These are phyloP conservation scores for Mycena pura DNA, from an alignment of 768 basidiomycete species.

Conservation along the genomic window DNA sequence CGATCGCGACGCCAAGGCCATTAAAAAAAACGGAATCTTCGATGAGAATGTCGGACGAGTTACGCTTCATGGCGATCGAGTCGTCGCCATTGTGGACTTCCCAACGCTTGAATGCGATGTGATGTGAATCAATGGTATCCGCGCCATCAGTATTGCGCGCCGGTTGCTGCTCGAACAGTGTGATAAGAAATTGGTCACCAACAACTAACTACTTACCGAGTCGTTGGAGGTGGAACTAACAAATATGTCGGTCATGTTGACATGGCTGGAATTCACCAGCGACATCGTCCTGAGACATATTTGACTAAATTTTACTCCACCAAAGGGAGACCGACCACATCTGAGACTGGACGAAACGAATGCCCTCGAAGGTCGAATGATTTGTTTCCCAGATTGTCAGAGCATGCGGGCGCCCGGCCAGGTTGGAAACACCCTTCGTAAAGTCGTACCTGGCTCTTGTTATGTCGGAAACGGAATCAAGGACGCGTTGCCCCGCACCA, in stretches of 20 bases:
- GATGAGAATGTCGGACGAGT: slow-evolving; percentile 49
- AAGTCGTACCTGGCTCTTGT: slow-evolving; percentile 43
- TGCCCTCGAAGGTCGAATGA: slow-evolving; percentile 41
- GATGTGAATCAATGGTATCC: slow-evolving; percentile 46
- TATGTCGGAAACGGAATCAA: too few relatives aligned
- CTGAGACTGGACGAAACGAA: slow-evolving; percentile 48
- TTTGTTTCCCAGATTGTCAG: slow-evolving; percentile 44
- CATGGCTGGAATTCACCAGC: slow-evolving; percentile 40
- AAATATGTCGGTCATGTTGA: slow-evolving; percentile 46
- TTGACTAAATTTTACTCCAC: neutral
- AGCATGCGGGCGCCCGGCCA: slow-evolving; percentile 44
- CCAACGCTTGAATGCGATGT: slow-evolving; percentile 46
- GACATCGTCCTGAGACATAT: slow-evolving; percentile 36
- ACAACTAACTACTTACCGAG: slow-evolving; percentile 27
- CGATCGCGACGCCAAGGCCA: slow-evolving; percentile 49
- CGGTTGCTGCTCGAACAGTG: slow-evolving; percentile 25
- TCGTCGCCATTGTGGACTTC: slow-evolving; percentile 48
- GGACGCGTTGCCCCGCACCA: too few relatives aligned
- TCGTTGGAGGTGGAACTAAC: slow-evolving; percentile 46
- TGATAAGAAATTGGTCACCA: neutral
- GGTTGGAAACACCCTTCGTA: slow-evolving; percentile 44
- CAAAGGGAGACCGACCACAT: slow-evolving; percentile 36
- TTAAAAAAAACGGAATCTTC: slow-evolving; percentile 44
- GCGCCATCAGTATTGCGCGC: slow-evolving; percentile 46
- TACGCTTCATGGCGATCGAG: slow-evolving; percentile 47